Evolutionary conservation across 495 filamentous ascomycete species (phyloP).

Genomic region (Penicillium atrosanguineum): DNA sequence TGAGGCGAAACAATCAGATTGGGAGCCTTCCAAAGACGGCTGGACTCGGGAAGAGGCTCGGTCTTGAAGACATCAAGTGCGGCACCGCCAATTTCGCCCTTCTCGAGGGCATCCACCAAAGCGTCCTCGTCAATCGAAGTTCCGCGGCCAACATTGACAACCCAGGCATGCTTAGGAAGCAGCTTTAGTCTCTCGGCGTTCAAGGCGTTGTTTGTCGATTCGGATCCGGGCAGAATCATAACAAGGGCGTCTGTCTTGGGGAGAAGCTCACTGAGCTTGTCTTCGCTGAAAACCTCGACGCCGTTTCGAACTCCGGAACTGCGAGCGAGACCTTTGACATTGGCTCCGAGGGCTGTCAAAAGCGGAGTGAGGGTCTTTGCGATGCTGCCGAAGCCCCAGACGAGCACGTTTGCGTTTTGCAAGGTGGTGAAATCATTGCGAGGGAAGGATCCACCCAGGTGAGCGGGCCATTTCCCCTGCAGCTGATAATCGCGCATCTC

Average conservation of each 20-base stretch:
- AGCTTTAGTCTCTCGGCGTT: conserved; percentile 26
- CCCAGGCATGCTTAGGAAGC: conserved; percentile 54
- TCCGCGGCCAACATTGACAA: conserved; percentile 70
- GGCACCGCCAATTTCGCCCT: conserved; percentile 47
- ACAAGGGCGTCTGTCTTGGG: conserved; percentile 29
- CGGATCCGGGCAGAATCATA: conserved; percentile 30
- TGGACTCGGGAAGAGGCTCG: conserved; percentile 48
- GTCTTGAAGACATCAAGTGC: conserved; percentile 66
- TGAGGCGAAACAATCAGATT: conserved; percentile 63
- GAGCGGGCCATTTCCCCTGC: conserved; percentile 51
- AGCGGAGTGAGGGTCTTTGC: conserved; percentile 32
- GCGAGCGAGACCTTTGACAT: conserved; percentile 27
- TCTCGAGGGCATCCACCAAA: conserved; percentile 60
- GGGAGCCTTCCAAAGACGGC: conserved; percentile 47
- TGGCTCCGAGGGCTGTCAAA: conserved; percentile 22
- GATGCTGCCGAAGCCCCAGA: conserved; percentile 36
- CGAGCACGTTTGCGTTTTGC: conserved; percentile 40
- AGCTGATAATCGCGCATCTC: conserved; percentile 58
- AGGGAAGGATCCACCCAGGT: conserved; percentile 51
- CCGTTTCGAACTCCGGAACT: conserved; percentile 25
- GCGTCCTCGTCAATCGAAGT: conserved; percentile 68
- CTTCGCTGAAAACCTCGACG: conserved; percentile 46
- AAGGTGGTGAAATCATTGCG: conserved; percentile 59
- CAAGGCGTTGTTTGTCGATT: conserved; percentile 22
- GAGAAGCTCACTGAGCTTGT: conserved; percentile 21